These are phyloP conservation scores for Mangifera indica DNA, from an alignment of 345 rosid species.

Conservation along the genomic window DNA sequence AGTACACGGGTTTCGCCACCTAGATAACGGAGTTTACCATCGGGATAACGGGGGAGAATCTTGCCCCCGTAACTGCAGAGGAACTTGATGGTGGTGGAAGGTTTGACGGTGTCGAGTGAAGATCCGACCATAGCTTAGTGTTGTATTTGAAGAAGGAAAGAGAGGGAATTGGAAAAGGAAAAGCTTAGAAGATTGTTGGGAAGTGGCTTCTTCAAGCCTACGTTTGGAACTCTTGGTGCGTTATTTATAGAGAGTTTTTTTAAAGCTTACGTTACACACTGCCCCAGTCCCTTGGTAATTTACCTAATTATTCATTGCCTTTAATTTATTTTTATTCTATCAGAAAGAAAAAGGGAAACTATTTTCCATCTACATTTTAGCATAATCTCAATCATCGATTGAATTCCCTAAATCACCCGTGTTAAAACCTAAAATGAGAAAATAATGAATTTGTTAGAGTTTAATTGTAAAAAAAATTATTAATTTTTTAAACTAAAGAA, in stretches of 20 bases:
- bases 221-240: neutral
- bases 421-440: too few species aligned
- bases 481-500: too few species aligned
- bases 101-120: slow-evolving; percentile 20
- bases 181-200: slow-evolving; percentile 12
- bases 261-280: too few species aligned
- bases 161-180: neutral
- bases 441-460: too few species aligned
- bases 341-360: too few species aligned
- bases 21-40: slow-evolving; percentile 80
- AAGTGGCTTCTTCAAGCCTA: slow-evolving; percentile 49
- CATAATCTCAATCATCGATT: too few species aligned
- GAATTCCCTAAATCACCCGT: too few species aligned
- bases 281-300: too few species aligned
- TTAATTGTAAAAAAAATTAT: too few species aligned
- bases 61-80: slow-evolving; percentile 88
- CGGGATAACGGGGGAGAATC: slow-evolving; percentile 79
- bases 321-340: too few species aligned
- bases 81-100: slow-evolving; percentile 54
- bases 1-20: slow-evolving; percentile 94
- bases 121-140: slow-evolving; percentile 37
- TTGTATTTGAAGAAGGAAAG: neutral
- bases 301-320: too few species aligned
- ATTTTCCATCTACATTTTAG: too few species aligned
- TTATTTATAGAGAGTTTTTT: slow-evolving; percentile 43